Conservation (phyloP, 1,284 basidiomycete species). For the Inonotus obliquus region DNA sequence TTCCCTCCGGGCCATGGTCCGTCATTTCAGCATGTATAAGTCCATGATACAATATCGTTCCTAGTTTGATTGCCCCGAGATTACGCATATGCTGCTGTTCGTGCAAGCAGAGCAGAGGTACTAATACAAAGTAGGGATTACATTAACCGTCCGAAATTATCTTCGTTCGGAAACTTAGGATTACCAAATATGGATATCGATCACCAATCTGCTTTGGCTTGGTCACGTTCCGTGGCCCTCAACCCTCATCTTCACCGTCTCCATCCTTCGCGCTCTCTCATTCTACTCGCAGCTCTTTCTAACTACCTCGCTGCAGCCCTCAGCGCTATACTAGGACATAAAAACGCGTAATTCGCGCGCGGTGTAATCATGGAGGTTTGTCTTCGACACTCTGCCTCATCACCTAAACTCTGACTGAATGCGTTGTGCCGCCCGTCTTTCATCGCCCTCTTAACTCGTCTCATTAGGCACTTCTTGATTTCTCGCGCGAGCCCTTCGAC, state of each 20-base stretch:
- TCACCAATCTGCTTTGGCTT: neutral
- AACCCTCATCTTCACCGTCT: slow-evolving; percentile 5
- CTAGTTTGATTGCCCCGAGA: too few species aligned
- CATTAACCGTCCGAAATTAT: too few species aligned
- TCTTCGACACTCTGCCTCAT: neutral
- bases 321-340: neutral
- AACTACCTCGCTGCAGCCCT: neutral
- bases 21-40: too few species aligned
- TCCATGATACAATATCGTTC: too few species aligned
- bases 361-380: slow-evolving; percentile 11
- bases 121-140: too few species aligned
- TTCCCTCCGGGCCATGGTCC: too few species aligned
- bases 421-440: neutral
- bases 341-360: slow-evolving; percentile 12
- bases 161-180: neutral
- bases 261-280: neutral
- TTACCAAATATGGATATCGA: neutral
- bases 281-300: neutral
- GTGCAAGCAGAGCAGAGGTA: too few species aligned
- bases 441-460: neutral
- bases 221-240: slow-evolving; percentile 10
- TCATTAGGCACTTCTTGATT: slow-evolving; percentile 79
- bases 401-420: neutral
- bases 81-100: too few species aligned
- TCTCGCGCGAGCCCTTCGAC: slow-evolving; percentile 76